These are phyloP conservation scores for Amanita rimosa DNA, from an alignment of 768 basidiomycete genomes.

Conservation along the genomic window DNA sequence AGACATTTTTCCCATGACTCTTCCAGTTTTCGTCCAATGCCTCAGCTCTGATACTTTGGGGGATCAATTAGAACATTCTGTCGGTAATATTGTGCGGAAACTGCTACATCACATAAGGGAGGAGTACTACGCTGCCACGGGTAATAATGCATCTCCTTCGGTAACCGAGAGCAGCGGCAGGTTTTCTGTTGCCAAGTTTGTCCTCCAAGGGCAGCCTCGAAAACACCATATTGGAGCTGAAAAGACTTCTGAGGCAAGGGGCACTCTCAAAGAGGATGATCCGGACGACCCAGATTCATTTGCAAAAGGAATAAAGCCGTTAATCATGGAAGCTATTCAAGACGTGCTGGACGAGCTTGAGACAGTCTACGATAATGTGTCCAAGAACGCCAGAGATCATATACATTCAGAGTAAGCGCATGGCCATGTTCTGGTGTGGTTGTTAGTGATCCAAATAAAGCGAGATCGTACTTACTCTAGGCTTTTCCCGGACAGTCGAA, in stretches of 20 bases:
- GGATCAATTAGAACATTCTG: slow-evolving; percentile 74
- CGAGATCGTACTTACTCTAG: slow-evolving; percentile 52
- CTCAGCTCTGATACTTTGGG: too few species aligned
- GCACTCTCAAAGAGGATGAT: slow-evolving; percentile 57
- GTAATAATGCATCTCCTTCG: slow-evolving; percentile 27
- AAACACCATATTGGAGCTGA: slow-evolving; percentile 32
- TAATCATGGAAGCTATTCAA: slow-evolving; percentile 94
- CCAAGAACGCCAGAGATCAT: slow-evolving; percentile 90
- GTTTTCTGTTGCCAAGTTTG: slow-evolving; percentile 75
- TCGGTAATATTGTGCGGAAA: slow-evolving; percentile 90
- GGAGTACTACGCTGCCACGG: slow-evolving; percentile 79
- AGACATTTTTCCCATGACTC: slow-evolving; percentile 2
- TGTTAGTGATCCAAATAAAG: neutral
- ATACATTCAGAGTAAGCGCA: slow-evolving; percentile 90
- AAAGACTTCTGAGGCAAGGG: slow-evolving; percentile 38
- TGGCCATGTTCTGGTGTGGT: neutral
- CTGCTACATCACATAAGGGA: slow-evolving; percentile 91
- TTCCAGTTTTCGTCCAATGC: slow-evolving; percentile 2
- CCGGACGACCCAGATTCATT: slow-evolving; percentile 72
- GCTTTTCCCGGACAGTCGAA: slow-evolving; percentile 91
- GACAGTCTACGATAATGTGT: slow-evolving; percentile 90
- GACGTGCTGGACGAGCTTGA: slow-evolving; percentile 95
- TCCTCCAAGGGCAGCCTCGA: slow-evolving; percentile 68
- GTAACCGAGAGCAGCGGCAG: slow-evolving; percentile 15
- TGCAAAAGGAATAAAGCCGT: slow-evolving; percentile 73